Base-by-base conservation (phyloP, 352 stramenopile species). In the Pythium myriotylum region DNA sequence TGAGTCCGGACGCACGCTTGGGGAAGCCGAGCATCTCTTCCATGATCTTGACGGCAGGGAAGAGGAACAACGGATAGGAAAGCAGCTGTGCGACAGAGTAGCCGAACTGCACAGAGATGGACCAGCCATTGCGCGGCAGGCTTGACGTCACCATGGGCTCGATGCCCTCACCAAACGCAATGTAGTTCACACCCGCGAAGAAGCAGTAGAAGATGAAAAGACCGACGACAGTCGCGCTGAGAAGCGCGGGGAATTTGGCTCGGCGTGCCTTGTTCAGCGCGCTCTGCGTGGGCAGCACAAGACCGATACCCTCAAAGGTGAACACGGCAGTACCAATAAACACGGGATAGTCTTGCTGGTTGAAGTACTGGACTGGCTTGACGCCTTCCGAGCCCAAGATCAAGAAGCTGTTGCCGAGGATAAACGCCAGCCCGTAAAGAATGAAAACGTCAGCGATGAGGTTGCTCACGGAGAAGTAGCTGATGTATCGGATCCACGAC, bases 381-480 rank as follows among this genome's bases (percentile, higher is more conserved):
- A 67, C 57, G 1, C 84, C 82, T 10, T 85, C 33, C 16, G 68
- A 71, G 7, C 68, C 77, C 20, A 94, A 59, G 27, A 86, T 47
- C 65, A 63, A 74, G 47, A 94, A 86, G 59, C 80, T 86, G 68
- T 88, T 91, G 66, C 80, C 84, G 6, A 93, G 47, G 43, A 94
- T 89, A 47, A 74, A 91, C 1, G 69, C 79, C 22, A 94, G 58
- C 10, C 86, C 86, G 57, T 92, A 93, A 7, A 94, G 59, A 54
- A 94, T 94, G 62, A 93, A 91, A 27, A 93, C 79, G 61, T 93
- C 81, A 0, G 84, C 84, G 32, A 93, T 81, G 45, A 93, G 70
- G 67, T 93, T 93, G 55, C 80, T 93, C 63, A 93, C 84, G 29
- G 80, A 86, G 53, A 93, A 93, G 73, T 91, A 93, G 73, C 82